These are phyloP conservation scores for Saccharomycopsis sp. DNA, from an alignment of 805 yeast species.

Conservation along the genomic window DNA sequence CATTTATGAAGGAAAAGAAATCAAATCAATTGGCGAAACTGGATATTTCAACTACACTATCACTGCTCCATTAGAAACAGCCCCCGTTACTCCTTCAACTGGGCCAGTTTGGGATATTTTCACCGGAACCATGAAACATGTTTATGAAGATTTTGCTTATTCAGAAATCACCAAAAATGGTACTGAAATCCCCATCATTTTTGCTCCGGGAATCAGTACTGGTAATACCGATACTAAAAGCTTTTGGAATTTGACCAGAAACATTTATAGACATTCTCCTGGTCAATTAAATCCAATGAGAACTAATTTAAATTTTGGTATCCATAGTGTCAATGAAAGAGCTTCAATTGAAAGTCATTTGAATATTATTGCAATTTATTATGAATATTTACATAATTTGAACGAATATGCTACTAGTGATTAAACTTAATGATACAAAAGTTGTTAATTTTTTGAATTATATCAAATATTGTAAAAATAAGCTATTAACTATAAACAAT, in stretches of 20 bases:
- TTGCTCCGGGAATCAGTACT: conserved; percentile 50
- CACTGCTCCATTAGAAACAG: conserved; percentile 32
- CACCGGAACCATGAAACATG: conserved; percentile 51
- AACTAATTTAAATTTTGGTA: conserved; percentile 21
- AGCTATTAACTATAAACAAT: too few species aligned
- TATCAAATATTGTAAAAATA: too few species aligned
- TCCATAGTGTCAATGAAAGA: conserved; percentile 60
- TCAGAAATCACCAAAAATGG: conserved; percentile 22
- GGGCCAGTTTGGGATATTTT: conserved; percentile 43
- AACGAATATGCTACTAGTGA: conserved; percentile 21
- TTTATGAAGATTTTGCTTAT: conserved; percentile 46
- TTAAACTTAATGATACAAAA: too few species aligned
- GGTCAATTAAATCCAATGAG: conserved; percentile 21
- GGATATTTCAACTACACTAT: conserved; percentile 28
- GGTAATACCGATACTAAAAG: conserved; percentile 64
- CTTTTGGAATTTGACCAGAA: conserved; percentile 51
- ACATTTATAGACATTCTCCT: conserved; percentile 54
- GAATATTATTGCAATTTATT: conserved; percentile 44
- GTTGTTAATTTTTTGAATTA: too few species aligned
- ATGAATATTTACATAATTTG: conserved; percentile 38
- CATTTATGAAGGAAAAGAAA: conserved; percentile 26
- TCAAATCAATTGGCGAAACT: conserved; percentile 2
- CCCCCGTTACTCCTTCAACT: conserved; percentile 40
- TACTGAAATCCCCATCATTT: conserved; percentile 27
- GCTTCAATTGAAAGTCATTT: conserved; percentile 45